These are phyloP conservation scores for Astraeus odoratus DNA, from an alignment of 768 basidiomycete genomes.

Conservation along the genomic window DNA sequence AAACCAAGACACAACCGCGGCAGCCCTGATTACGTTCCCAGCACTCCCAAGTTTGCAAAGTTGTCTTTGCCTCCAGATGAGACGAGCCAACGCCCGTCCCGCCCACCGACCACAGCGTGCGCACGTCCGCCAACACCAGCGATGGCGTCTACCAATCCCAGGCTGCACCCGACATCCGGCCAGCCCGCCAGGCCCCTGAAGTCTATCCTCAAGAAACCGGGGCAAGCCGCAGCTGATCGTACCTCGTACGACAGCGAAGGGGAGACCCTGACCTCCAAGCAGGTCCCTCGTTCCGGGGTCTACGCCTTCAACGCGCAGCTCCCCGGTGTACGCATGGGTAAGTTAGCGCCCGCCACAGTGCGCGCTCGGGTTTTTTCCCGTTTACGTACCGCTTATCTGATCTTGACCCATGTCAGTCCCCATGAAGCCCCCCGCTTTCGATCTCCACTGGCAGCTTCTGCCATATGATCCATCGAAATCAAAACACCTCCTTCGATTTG, in stretches of 20 bases:
- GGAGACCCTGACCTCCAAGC: slow-evolving; percentile 18
- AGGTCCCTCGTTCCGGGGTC: slow-evolving; percentile 8
- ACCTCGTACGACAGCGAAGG: slow-evolving; percentile 27
- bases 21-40: slow-evolving; percentile 13
- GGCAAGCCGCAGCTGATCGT: slow-evolving; percentile 7
- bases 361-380: slow-evolving; percentile 3
- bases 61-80: slow-evolving; percentile 16
- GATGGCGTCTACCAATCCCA: slow-evolving; percentile 10
- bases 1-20: slow-evolving; percentile 11
- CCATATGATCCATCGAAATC: slow-evolving; percentile 30
- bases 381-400: slow-evolving; percentile 26
- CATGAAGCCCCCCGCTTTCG: slow-evolving; percentile 34
- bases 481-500: slow-evolving; percentile 40
- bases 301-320: slow-evolving; percentile 17
- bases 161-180: slow-evolving; percentile 16
- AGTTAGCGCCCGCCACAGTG: slow-evolving; percentile 5
- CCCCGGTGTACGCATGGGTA: slow-evolving; percentile 21
- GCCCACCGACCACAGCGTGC: slow-evolving; percentile 11
- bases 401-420: slow-evolving; percentile 22
- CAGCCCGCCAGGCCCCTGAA: slow-evolving; percentile 19
- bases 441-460: slow-evolving; percentile 44
- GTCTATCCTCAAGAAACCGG: slow-evolving; percentile 24
- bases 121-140: slow-evolving; percentile 16
- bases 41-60: slow-evolving; percentile 16
- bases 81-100: slow-evolving; percentile 4